Evolutionary conservation across 352 stramenopile genomes (phyloP), one percentile per base, ranked within the genome.

Genomic region (Phytophthora quininea): DNA sequence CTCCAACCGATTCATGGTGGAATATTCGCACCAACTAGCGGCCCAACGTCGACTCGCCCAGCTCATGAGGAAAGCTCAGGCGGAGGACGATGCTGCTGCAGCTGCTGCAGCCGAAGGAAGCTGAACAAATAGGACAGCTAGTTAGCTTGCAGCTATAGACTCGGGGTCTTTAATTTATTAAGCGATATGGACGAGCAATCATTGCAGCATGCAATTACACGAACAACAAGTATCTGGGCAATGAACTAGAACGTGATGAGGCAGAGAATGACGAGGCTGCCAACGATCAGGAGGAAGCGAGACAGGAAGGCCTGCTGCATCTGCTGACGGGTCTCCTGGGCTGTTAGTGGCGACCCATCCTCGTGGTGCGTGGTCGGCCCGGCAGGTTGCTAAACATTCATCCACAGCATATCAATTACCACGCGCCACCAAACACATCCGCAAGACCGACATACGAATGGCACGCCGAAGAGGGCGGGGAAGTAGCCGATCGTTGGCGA

Each of bases 401-500:
- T 10, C 45, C 37, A 62, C 40, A 10, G 30, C 55, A 46, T 19
- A 8, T 51, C 46, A 42, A 46, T 57, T 31, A 11, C 40, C 9
- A 50, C 19, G 5, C 50, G 29, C 9, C 19, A 55, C 48, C 35
- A 29, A n/a, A 40, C n/a, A 11, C 10, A 30, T 12, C 0, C 37
- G 3, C 3, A 27, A 31, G 6, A 14, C 24, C 50, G 5, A 69
- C 76, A 40, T 76, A 84, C 77, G 33, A 82, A 73, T 24, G 74
- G 77, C 19, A 89, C 67, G 9, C 86, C 84, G 64, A 97, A 96
- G 46, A 96, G 80, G 11, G 86, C 88, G 11, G 90, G 87, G 57
- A 96, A 95, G 78, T 95, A 96, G 4, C 88, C 88, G 15, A 95
- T 77, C 3, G 82, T 89, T 14, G 88, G 81, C 8, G 84, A 91